These are phyloP conservation scores for Laburnicola sp. DNA, from an alignment of 2,329 filamentous ascomycete species.

Conservation along the genomic window DNA sequence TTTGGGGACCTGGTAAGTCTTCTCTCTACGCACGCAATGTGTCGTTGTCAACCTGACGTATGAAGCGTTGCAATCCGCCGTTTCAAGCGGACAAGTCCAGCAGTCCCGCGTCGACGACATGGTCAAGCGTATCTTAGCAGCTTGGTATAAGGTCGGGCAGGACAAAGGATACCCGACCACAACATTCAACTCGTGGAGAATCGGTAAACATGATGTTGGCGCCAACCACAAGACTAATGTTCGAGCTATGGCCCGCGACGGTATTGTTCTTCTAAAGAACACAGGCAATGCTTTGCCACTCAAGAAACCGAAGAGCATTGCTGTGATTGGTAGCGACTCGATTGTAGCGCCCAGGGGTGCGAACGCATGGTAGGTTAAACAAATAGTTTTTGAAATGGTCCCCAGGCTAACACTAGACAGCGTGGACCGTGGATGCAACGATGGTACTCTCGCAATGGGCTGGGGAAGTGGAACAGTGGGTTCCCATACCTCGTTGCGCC, in stretches of 20 bases:
- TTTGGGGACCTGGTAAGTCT: conserved; percentile 56
- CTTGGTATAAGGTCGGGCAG: conserved; percentile 55
- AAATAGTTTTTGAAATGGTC: not conserved
- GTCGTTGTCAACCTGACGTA: conserved; percentile 9
- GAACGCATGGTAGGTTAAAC: conserved; percentile 65
- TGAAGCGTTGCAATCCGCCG: conserved; percentile 53
- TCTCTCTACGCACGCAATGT: not conserved
- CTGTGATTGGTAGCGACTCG: conserved; percentile 75
- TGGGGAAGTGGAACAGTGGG: conserved; percentile 64
- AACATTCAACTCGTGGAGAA: conserved; percentile 53
- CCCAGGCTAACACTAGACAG: not conserved
- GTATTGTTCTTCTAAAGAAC: conserved; percentile 65
- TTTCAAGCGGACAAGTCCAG: conserved; percentile 52
- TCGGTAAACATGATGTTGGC: conserved; percentile 45
- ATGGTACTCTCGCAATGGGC: conserved; percentile 68
- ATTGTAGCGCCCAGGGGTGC: conserved; percentile 73
- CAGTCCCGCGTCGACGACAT: conserved; percentile 49
- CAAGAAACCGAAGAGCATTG: conserved; percentile 64
- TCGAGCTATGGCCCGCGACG: conserved; percentile 50
- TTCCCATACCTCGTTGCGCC: conserved; percentile 51
- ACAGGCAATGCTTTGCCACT: conserved; percentile 70
- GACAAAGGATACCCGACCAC: conserved; percentile 50
- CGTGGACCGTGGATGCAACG: conserved; percentile 64
- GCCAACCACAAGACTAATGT: conserved; percentile 47
- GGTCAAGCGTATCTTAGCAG: conserved; percentile 50